phyloP scores from a whole-genome alignment of 306 rosid species.

The Psophocarpus tetragonolobus region DNA sequence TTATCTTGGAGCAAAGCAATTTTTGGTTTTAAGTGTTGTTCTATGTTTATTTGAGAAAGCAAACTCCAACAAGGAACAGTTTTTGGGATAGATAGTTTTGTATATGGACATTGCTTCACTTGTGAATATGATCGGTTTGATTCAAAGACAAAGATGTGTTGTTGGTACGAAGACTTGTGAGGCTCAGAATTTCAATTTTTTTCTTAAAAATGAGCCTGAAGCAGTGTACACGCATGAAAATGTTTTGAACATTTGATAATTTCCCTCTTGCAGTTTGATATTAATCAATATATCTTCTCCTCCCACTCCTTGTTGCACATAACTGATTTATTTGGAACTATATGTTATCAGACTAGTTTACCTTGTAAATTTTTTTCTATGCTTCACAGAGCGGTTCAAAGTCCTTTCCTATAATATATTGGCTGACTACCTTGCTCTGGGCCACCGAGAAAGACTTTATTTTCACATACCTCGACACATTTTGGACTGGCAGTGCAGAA shows the following conservation, averaged over 20 bases:
- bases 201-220: neutral
- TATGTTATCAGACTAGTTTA: constrained; percentile 19
- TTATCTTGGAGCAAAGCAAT: neutral
- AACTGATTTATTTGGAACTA: constrained; percentile 20
- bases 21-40: neutral
- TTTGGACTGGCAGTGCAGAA: constrained; percentile 89
- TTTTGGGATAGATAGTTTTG: neutral
- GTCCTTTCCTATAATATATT: constrained; percentile 86
- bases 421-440: constrained; percentile 83
- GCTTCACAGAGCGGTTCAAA: constrained; percentile 64
- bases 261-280: neutral
- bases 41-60: neutral
- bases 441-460: constrained; percentile 75
- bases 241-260: constrained; percentile 19
- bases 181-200: constrained; percentile 1
- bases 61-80: neutral
- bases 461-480: constrained; percentile 65
- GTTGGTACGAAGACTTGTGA: neutral
- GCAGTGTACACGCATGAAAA: constrained; percentile 2
- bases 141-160: constrained; percentile 5
- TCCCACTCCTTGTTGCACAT: neutral
- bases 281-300: neutral
- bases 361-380: constrained; percentile 3
- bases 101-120: neutral
- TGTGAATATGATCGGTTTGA: neutral